phyloP scores from a whole-genome alignment of 2,329 filamentous ascomycete species.

The Aspergillus melleus region DNA sequence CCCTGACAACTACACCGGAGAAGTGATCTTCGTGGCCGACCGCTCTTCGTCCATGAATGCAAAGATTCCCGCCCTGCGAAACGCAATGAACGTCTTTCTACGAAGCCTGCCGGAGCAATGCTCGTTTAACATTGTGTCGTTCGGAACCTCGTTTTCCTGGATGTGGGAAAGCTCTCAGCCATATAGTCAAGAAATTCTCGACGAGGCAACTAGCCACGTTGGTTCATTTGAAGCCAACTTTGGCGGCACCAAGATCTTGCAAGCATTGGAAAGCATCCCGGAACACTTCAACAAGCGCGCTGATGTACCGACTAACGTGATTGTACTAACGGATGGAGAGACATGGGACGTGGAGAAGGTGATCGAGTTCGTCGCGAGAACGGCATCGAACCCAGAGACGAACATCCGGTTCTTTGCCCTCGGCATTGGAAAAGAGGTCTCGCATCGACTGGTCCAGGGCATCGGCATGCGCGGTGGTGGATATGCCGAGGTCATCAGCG shows the following conservation, averaged over 20 bases:
- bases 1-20: conserved; percentile 6
- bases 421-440: conserved; percentile 55
- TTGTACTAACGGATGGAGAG: conserved; percentile 59
- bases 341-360: conserved; percentile 51
- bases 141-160: conserved; percentile 53
- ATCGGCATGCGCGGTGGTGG: conserved; percentile 57
- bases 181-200: conserved; percentile 49
- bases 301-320: conserved; percentile 49
- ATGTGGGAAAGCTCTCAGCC: conserved; percentile 51
- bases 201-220: conserved; percentile 47
- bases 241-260: conserved; percentile 57
- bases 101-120: conserved; percentile 64
- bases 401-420: conserved; percentile 55
- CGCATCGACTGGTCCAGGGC: conserved; percentile 56
- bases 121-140: conserved; percentile 71
- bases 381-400: conserved; percentile 40
- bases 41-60: conserved; percentile 19
- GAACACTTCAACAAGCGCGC: conserved; percentile 45
- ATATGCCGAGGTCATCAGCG: conserved; percentile 58
- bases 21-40: conserved; percentile 22
- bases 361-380: conserved; percentile 45
- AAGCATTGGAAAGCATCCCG: conserved; percentile 49
- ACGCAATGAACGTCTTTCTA: conserved; percentile 63
- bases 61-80: conserved; percentile 55
- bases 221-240: conserved; percentile 47